phyloP scores from a whole-genome alignment of 2,329 filamentous ascomycete species.

The Aspergillus sp. region DNA sequence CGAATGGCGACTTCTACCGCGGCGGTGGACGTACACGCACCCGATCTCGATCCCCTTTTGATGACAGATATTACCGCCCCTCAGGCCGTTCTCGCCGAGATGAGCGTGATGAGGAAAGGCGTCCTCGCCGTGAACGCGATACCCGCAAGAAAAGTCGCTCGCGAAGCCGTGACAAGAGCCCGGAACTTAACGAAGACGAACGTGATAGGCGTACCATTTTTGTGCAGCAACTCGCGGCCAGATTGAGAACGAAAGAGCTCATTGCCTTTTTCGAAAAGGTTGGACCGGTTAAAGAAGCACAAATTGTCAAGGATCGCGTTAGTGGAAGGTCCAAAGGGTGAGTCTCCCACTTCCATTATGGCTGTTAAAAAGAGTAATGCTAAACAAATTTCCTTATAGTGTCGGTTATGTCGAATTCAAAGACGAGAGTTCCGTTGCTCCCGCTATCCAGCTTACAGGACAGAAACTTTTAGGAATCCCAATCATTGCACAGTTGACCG shows the following conservation, averaged over 20 bases:
- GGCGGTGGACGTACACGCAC: conserved; percentile 64
- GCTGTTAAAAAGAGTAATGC: neutral
- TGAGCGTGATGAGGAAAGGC: conserved; percentile 48
- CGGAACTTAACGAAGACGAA: conserved; percentile 88
- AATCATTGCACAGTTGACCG: conserved; percentile 96
- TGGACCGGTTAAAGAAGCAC: conserved; percentile 91
- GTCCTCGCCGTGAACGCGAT: conserved; percentile 53
- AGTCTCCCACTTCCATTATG: conserved; percentile 32
- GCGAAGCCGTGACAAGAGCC: conserved; percentile 47
- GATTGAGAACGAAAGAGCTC: conserved; percentile 86
- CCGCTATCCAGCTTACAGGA: conserved; percentile 95
- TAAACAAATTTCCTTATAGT: conserved; percentile 49
- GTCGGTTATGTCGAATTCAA: conserved; percentile 99
- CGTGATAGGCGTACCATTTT: conserved; percentile 96
- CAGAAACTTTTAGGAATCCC: conserved; percentile 98
- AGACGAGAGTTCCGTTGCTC: conserved; percentile 86
- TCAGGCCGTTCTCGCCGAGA: conserved; percentile 50
- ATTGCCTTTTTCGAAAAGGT: conserved; percentile 95
- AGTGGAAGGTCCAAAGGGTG: conserved; percentile 97
- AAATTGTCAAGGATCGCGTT: conserved; percentile 97
- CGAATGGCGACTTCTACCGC: conserved; percentile 70
- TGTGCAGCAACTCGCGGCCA: conserved; percentile 94
- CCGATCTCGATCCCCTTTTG: conserved; percentile 70
- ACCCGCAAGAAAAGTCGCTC: conserved; percentile 45
- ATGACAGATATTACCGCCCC: conserved; percentile 57